These are phyloP conservation scores for Uronychia setigera DNA, from an alignment of 73 alveolate genomes.

Conservation along the genomic window DNA sequence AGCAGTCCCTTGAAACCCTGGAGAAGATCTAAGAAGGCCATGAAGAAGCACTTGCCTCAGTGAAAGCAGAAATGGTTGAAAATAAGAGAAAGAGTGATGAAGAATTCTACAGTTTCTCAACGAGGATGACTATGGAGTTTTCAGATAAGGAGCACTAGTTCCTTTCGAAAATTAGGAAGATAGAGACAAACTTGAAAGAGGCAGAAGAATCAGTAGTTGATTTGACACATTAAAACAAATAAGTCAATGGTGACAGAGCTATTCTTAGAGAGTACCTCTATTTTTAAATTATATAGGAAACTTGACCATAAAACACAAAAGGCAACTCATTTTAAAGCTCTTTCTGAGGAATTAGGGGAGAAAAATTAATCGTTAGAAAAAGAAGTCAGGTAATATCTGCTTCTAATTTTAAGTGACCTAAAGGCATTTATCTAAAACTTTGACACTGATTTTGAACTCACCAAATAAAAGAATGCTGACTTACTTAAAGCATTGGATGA, in stretches of 20 bases:
- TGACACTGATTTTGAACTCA: background rate
- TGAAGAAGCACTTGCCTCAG: background rate
- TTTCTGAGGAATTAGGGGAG: background rate
- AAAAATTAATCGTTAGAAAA: too few relatives aligned
- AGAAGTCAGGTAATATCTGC: background rate
- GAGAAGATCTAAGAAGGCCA: background rate
- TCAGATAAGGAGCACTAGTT: background rate
- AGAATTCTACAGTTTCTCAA: background rate
- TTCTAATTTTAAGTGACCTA: background rate
- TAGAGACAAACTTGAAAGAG: background rate
- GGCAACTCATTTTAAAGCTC: background rate
- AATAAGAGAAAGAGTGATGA: background rate
- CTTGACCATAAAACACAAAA: background rate
- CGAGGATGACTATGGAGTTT: background rate
- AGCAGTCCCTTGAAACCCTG: background rate
- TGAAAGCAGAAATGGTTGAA: background rate
- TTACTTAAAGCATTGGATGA: background rate
- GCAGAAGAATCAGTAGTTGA: background rate
- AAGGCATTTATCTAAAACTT: background rate
- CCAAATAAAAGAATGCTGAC: background rate
- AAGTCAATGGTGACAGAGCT: background rate
- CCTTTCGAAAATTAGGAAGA: background rate
- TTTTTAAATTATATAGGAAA: background rate
- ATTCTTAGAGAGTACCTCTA: background rate
- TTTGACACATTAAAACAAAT: background rate